These are phyloP conservation scores for Euphorbia schlechtendalii DNA, from an alignment of 441 rosid genomes.

Conservation along the genomic window DNA sequence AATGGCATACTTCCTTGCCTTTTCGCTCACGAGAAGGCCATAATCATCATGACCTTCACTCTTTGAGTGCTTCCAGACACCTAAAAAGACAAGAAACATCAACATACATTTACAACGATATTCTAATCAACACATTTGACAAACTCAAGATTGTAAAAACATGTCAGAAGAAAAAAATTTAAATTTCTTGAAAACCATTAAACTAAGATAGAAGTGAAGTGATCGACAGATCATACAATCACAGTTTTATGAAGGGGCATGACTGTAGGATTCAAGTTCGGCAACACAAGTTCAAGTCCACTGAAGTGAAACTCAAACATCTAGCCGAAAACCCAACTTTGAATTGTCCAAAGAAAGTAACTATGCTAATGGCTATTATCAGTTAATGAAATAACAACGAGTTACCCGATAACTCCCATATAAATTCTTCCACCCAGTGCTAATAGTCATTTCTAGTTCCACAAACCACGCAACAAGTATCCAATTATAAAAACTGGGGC, in stretches of 20 bases:
- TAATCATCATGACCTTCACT: conserved; percentile 94
- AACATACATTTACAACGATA: neutral
- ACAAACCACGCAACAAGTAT: neutral
- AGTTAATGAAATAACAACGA: no score
- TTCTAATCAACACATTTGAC: neutral
- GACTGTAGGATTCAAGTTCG: no score
- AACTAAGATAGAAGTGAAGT: no score
- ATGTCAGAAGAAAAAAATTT: neutral
- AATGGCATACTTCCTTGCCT: conserved; percentile 79
- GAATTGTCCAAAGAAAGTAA: neutral
- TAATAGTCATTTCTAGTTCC: neutral
- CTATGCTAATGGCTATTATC: no score
- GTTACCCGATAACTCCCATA: neutral
- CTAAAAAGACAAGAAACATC: conserved; percentile 30
- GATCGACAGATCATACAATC: no score
- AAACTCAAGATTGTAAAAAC: no score
- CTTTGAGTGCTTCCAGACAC: conserved; percentile 85
- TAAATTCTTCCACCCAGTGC: neutral
- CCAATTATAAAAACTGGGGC: neutral
- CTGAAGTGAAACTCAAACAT: neutral
- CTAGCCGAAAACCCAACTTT: neutral
- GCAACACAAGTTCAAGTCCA: neutral
- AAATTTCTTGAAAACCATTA: no score
- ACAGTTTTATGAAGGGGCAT: no score
- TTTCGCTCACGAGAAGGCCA: conserved; percentile 92